Evolutionary conservation across 2,329 filamentous ascomycete genomes (phyloP).

Genomic region (Aspergillus ibericus): DNA sequence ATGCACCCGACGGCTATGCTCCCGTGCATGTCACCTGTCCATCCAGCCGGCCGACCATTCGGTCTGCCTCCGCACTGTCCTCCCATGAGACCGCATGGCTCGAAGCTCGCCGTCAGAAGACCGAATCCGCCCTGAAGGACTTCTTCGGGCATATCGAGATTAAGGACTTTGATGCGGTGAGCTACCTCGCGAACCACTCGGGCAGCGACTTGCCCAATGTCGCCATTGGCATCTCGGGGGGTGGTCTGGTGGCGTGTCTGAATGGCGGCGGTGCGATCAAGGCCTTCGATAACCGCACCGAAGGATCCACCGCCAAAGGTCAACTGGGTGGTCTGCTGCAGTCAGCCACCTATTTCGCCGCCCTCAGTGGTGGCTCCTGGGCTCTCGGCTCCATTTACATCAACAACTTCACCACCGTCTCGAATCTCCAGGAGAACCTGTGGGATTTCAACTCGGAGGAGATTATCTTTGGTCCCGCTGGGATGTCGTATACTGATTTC

Average conservation of each 20-base stretch:
- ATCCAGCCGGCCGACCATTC: background rate
- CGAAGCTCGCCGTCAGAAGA: background rate
- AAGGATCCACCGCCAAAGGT: conserved; percentile 60
- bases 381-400: conserved; percentile 77
- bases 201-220: conserved; percentile 61
- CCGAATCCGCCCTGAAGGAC: background rate
- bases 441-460: background rate
- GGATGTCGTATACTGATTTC: background rate
- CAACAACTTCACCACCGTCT: conserved; percentile 74
- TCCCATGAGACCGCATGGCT: conserved; percentile 1
- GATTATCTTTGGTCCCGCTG: background rate
- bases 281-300: conserved; percentile 74
- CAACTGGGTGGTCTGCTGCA: conserved; percentile 81
- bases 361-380: conserved; percentile 83
- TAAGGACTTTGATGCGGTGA: background rate
- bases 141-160: conserved; percentile 2
- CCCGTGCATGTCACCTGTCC: background rate
- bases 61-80: background rate
- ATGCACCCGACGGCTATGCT: background rate
- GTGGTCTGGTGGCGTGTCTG: conserved; percentile 83
- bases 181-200: background rate
- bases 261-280: conserved; percentile 80
- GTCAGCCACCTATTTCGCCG: conserved; percentile 76
- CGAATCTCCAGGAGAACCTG: conserved; percentile 26
- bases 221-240: conserved; percentile 76